Conservation (phyloP, 2,329 filamentous ascomycete genomes). For the Epichloe sibirici region DNA sequence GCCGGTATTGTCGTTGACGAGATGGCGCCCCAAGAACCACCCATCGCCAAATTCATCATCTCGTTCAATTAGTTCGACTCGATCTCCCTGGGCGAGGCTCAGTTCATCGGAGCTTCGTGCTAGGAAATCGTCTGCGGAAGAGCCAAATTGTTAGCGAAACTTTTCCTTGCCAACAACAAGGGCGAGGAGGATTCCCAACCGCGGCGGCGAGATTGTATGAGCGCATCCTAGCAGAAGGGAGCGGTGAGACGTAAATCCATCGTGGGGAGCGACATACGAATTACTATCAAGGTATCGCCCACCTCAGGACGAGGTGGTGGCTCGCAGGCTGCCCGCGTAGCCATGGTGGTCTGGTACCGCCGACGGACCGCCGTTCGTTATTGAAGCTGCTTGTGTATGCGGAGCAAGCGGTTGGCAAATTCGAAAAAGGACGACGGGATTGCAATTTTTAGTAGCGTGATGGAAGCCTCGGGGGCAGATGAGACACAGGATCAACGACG, state of each 20-base stretch:
- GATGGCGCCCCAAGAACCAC: slow-evolving; percentile 69
- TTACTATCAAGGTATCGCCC: slow-evolving; percentile 57
- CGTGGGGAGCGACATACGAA: slow-evolving; percentile 42
- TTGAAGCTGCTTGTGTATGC: background rate
- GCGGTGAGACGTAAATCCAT: slow-evolving; percentile 13
- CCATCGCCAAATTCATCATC: slow-evolving; percentile 85
- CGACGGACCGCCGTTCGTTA: background rate
- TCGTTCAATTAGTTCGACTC: slow-evolving; percentile 70
- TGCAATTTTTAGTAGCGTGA: background rate
- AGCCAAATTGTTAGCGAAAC: slow-evolving; percentile 4
- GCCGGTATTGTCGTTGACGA: slow-evolving; percentile 60
- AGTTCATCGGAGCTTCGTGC: slow-evolving; percentile 90
- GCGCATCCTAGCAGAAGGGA: background rate
- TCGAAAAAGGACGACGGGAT: background rate
- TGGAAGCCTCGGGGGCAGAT: background rate
- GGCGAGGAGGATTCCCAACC: background rate
- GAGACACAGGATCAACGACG: slow-evolving; percentile 1
- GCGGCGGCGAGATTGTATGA: background rate
- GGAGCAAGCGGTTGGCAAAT: background rate
- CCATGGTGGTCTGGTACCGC: slow-evolving; percentile 22
- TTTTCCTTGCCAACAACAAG: background rate
- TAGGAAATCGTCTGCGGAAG: slow-evolving; percentile 66
- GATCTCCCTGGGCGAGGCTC: slow-evolving; percentile 72
- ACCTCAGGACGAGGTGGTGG: slow-evolving; percentile 39
- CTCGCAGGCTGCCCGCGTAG: slow-evolving; percentile 26